Percentiles rank a stretch among this genome's conserved stretches.
These are phyloP conservation scores for Pythium aristosporum DNA, from an alignment of 352 stramenopile genomes.

Conservation along the genomic window DNA sequence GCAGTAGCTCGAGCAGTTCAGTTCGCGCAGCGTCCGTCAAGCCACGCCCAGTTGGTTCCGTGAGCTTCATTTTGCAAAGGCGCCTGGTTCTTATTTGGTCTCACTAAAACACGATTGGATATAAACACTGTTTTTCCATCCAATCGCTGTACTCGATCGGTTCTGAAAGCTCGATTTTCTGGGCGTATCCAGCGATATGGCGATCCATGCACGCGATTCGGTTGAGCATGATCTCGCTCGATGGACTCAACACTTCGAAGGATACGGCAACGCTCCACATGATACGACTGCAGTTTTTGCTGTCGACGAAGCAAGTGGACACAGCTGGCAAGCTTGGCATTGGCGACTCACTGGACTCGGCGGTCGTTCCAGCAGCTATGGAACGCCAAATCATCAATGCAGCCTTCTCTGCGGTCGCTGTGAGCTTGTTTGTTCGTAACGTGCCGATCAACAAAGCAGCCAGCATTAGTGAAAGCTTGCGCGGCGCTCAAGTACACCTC, in stretches of 20 bases:
- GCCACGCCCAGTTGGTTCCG: not conserved
- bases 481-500: constrained; percentile 3
- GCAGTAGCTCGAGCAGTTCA: constrained; percentile 5
- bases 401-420: constrained; percentile 1
- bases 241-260: not conserved
- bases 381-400: constrained; percentile 1
- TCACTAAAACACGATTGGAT: too few species aligned
- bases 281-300: not conserved
- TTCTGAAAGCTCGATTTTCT: too few species aligned
- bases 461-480: not conserved
- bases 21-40: not conserved
- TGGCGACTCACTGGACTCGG: not conserved
- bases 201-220: too few species aligned
- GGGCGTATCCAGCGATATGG: too few species aligned
- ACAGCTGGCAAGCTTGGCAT: too few species aligned
- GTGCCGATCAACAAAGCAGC: not conserved
- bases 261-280: constrained; percentile 4
- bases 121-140: too few species aligned
- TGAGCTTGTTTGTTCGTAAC: not conserved
- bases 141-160: too few species aligned
- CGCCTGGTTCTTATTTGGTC: too few species aligned
- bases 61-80: not conserved
- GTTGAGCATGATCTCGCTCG: not conserved
- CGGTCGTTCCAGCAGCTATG: not conserved
- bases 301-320: not conserved